phyloP scores from a whole-genome alignment of 2,329 filamentous ascomycete species.

The Cladosporium colombiae region DNA sequence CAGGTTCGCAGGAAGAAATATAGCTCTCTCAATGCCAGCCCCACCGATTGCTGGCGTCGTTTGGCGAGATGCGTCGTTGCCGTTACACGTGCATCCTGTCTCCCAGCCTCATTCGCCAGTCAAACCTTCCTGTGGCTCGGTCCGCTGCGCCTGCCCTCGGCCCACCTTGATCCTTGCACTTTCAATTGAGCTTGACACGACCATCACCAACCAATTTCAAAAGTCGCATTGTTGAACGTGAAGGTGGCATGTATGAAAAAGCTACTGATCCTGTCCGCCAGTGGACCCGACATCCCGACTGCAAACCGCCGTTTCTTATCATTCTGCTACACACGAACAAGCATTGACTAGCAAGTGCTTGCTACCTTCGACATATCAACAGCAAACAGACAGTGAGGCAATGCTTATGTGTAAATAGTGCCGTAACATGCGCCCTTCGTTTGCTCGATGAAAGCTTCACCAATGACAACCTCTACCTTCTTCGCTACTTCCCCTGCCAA shows the following conservation, averaged over 20 bases:
- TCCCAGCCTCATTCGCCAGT: neutral
- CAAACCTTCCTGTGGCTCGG: neutral
- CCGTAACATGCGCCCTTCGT: too few relatives aligned
- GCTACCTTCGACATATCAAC: too few relatives aligned
- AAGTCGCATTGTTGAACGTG: neutral
- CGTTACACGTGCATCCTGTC: neutral
- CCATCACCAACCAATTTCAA: neutral
- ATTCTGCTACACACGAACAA: too few relatives aligned
- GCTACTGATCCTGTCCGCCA: fast-evolving
- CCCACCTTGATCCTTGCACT: neutral
- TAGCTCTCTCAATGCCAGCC: conserved; percentile 10
- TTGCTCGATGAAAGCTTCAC: neutral
- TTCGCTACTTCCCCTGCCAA: neutral
- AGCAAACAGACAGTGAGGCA: too few relatives aligned
- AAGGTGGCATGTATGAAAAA: neutral
- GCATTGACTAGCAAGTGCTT: too few relatives aligned
- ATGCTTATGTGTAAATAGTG: too few relatives aligned
- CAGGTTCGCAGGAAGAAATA: conserved; percentile 15
- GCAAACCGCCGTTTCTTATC: too few relatives aligned
- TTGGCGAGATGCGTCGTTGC: conserved; percentile 4
- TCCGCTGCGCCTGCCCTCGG: neutral
- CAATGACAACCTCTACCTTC: neutral
- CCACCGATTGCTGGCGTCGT: conserved; percentile 6
- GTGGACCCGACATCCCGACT: too few relatives aligned
- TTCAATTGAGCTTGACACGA: neutral